phyloP scores from a whole-genome alignment of 768 basidiomycete genomes.

The Chalciporus piperatus region DNA sequence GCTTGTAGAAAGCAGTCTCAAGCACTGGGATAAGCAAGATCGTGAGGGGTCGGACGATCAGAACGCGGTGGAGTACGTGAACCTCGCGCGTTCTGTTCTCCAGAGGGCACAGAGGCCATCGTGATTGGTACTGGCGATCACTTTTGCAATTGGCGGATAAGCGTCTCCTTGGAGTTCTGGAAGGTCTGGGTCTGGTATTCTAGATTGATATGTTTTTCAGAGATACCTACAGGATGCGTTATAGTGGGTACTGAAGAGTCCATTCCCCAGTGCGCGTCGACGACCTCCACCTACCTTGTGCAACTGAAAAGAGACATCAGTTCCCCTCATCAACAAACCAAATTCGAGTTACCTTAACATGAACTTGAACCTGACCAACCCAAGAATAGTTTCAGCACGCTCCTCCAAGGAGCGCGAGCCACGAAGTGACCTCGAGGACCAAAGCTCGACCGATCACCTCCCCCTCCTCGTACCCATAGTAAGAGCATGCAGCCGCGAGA shows the following conservation, averaged over 20 bases:
- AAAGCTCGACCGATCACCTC: neutral
- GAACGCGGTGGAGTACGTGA: constrained; percentile 58
- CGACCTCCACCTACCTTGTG: too few species aligned
- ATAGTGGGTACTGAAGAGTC: too few species aligned
- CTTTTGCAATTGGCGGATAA: too few species aligned
- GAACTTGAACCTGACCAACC: constrained; percentile 5
- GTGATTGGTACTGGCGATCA: constrained; percentile 2
- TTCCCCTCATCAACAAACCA: too few species aligned
- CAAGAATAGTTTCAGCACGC: constrained; percentile 15
- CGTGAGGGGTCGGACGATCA: constrained; percentile 47
- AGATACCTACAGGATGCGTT: too few species aligned
- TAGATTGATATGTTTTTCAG: too few species aligned
- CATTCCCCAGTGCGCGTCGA: too few species aligned
- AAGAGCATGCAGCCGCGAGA: neutral
- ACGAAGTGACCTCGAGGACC: constrained; percentile 14
- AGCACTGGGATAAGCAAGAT: constrained; percentile 76
- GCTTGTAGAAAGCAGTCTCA: constrained; percentile 74
- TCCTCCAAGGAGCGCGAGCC: constrained; percentile 5
- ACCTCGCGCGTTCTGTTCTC: constrained; percentile 67
- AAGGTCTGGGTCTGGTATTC: too few species aligned
- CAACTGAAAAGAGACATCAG: too few species aligned
- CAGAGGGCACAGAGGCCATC: constrained; percentile 32
- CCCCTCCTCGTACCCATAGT: constrained; percentile 17
- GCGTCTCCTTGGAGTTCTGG: too few species aligned
- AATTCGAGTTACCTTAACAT: too few species aligned